Percentiles rank a stretch among this genome's conserved stretches.
Conservation (phyloP, 768 basidiomycete species). For the Leccinellum luteum region DNA sequence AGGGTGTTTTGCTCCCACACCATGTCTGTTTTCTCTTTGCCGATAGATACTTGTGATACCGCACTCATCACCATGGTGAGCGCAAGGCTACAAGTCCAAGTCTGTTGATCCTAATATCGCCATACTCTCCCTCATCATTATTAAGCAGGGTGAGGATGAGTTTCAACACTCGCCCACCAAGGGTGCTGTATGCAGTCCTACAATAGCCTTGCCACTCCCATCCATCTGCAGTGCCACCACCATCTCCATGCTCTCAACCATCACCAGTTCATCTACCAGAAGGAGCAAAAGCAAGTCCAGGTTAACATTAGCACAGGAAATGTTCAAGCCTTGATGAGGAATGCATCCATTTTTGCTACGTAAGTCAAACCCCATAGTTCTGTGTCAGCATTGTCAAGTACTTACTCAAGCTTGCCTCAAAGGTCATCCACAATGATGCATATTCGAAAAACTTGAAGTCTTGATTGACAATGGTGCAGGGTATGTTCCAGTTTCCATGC, state of each 20-base stretch:
- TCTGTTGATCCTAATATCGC: slow-evolving; percentile 96
- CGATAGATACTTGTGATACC: slow-evolving; percentile 98
- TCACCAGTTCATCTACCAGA: slow-evolving; percentile 85
- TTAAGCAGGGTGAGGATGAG: slow-evolving; percentile 89
- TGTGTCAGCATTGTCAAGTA: too few relatives aligned
- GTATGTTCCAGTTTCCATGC: too few relatives aligned
- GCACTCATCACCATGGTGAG: slow-evolving; percentile 87
- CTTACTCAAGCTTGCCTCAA: too few relatives aligned
- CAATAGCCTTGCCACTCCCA: slow-evolving; percentile 90
- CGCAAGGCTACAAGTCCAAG: slow-evolving; percentile 92
- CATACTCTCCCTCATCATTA: slow-evolving; percentile 88
- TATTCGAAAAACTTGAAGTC: too few relatives aligned
- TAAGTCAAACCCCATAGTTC: too few relatives aligned
- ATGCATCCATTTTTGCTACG: too few relatives aligned
- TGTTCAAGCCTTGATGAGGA: too few relatives aligned
- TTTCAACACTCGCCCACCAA: slow-evolving; percentile 16
- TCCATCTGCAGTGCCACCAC: slow-evolving; percentile 94
- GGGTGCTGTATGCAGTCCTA: slow-evolving; percentile 57
- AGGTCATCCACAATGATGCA: too few relatives aligned
- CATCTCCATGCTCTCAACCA: slow-evolving; percentile 87
- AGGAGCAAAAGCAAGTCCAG: slow-evolving; percentile 69
- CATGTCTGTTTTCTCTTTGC: slow-evolving; percentile 92
- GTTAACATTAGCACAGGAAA: too few relatives aligned
- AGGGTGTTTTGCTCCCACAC: slow-evolving; percentile 93
- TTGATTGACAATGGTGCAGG: too few relatives aligned